A percentile compares a stretch with the other conserved stretches of the same genome.
Evolutionary conservation across 768 basidiomycete species (phyloP).

Genomic region (Amanita rubescens): DNA sequence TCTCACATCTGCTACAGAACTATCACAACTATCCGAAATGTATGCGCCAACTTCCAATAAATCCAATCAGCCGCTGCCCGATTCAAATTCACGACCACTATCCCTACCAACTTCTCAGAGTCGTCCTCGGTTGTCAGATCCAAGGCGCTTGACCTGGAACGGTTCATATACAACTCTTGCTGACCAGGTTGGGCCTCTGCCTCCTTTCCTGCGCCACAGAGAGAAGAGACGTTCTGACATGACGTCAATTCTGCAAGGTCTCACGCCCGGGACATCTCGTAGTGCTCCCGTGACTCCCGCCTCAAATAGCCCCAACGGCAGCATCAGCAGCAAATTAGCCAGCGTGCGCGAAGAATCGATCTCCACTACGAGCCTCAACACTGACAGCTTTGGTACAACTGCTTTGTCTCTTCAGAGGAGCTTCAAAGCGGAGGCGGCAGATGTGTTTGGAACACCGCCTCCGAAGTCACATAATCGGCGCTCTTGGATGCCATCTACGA

Average conservation of each 20-base stretch:
- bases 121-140: conserved; percentile 21
- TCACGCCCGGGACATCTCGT: conserved; percentile 18
- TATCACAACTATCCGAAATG: conserved; percentile 82
- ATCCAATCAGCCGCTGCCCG: conserved; percentile 21
- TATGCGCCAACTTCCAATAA: conserved; percentile 73
- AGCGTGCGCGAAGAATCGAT: conserved; percentile 24
- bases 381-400: conserved; percentile 47
- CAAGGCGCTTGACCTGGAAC: conserved; percentile 62
- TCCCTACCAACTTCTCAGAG: conserved; percentile 29
- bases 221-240: conserved; percentile 53
- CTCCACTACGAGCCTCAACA: conserved; percentile 12
- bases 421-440: conserved; percentile 42
- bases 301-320: conserved; percentile 6
- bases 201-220: conserved; percentile 33
- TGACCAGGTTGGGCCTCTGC: conserved; percentile 37
- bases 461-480: conserved; percentile 18
- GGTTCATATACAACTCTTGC: conserved; percentile 53
- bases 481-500: conserved; percentile 24
- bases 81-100: conserved; percentile 28
- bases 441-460: conserved; percentile 29
- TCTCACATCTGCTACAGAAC: conserved; percentile 60
- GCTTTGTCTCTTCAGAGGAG: conserved; percentile 56
- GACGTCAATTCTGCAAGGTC: conserved; percentile 32
- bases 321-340: conserved; percentile 7
- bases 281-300: conserved; percentile 32